phyloP scores from a whole-genome alignment of 305 asterid species.

The Lippia alba region DNA sequence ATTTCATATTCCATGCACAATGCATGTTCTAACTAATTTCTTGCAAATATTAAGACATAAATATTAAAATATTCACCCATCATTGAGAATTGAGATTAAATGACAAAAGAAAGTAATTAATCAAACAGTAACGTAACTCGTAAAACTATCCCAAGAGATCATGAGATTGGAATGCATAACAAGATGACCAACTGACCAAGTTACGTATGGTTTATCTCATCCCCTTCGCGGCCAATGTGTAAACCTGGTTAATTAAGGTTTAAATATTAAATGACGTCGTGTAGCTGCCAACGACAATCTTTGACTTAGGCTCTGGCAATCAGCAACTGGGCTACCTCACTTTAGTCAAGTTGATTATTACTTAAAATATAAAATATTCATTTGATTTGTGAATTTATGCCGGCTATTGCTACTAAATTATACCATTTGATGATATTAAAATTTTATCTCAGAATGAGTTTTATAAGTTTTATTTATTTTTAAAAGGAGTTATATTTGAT shows the following conservation, averaged over 20 bases:
- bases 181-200: not conserved
- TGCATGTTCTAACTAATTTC: too few relatives aligned
- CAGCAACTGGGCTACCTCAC: not conserved
- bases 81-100: too few relatives aligned
- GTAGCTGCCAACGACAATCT: constrained; percentile 29
- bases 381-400: too few relatives aligned
- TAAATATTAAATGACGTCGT: constrained; percentile 29
- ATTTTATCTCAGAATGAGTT: too few relatives aligned
- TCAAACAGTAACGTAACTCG: not conserved
- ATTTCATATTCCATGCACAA: too few relatives aligned
- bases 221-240: not conserved
- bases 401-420: too few relatives aligned
- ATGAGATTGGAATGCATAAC: not conserved
- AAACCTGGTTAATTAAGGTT: not conserved
- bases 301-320: constrained; percentile 37
- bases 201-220: not conserved
- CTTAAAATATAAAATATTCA: not conserved
- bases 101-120: too few relatives aligned
- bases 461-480: too few relatives aligned
- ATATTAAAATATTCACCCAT: too few relatives aligned
- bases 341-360: constrained; percentile 5
- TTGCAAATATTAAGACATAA: too few relatives aligned
- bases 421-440: too few relatives aligned
- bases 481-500: too few relatives aligned
- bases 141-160: not conserved